Conservation (phyloP, 163 green algal genomes). For the Chlamydomonas reinhardtii region DNA sequence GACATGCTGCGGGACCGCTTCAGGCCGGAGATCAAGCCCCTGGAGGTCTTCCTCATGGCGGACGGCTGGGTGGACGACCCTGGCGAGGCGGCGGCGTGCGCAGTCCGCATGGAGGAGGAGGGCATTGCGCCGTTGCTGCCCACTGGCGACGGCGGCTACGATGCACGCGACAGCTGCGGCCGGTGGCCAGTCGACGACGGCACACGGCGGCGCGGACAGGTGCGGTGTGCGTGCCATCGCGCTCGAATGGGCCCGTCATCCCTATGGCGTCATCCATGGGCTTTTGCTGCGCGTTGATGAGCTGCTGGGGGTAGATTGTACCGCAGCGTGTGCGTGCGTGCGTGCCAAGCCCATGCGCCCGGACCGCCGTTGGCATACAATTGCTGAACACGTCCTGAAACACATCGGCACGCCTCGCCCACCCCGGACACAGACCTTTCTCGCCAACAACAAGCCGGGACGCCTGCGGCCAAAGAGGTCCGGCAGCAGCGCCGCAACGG, state of each 20-base stretch:
- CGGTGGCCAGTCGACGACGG: conserved; percentile 10
- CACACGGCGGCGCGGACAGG: conserved; percentile 1
- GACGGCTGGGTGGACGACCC: conserved; percentile 17
- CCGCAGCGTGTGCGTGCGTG: too few species aligned
- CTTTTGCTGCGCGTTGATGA: too few species aligned
- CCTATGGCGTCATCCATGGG: too few species aligned
- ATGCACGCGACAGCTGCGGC: conserved; percentile 14
- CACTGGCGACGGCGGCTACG: conserved; percentile 4
- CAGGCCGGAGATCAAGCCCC: conserved; percentile 8
- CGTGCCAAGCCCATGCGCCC: background rate
- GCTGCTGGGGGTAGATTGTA: too few species aligned
- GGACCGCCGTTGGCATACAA: background rate
- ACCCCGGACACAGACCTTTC: background rate
- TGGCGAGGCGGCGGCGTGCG: conserved; percentile 9
- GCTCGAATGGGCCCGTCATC: too few species aligned
- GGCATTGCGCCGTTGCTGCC: conserved; percentile 27
- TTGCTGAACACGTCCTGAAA: background rate
- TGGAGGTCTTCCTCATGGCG: conserved; percentile 35
- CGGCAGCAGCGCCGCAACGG: background rate
- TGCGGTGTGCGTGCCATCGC: background rate
- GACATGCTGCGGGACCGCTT: conserved; percentile 1
- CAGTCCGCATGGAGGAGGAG: conserved; percentile 5
- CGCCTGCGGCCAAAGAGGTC: too few species aligned
- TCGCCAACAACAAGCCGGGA: background rate
- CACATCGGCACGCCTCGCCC: background rate